Evolutionary conservation across 257 asterid genomes (phyloP), one percentile per base, ranked within the genome.

Genomic region (Solanum tacnaense): DNA sequence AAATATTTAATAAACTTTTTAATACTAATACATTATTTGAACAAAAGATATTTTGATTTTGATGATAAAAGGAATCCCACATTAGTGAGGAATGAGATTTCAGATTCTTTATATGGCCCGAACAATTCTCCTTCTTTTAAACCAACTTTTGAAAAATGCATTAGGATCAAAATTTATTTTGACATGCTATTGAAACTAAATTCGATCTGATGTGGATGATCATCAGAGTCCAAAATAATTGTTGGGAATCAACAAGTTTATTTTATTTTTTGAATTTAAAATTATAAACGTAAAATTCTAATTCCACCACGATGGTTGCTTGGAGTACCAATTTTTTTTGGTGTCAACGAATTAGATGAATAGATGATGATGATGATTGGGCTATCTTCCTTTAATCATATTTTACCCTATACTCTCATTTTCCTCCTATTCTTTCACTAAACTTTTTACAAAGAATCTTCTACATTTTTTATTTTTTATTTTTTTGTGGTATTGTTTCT

Each of bases 331-430:
- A 89, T 56, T 87, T 88, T 87, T 86, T 89, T 89, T 89, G 92
- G 89, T 91, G 90, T 91, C 91, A 91, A 88, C 92, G 89, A 81
- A 67, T 27, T 68, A 68, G 38, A 70, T 13, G 35, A 68, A 68
- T 68, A 85, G 89, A 83, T 67, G 44, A 84, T 87, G 44, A 84
- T 87, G 89, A 90, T 91, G 91, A 90, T 91, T 88, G 88, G 86
- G 32, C 15, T 67, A 34, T 73, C 79, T 85, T 87, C 84, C 35
- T 36, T 76, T 87, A 85, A 91, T 91, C 84, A 89, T 87, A 86
- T 91, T 86, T 88, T 76, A 90, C 88, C 88, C 83, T 35, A 29
- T 27, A n/a, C 44, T 78, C 31, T 52, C 84, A 27, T 84, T 86
- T 86, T 49, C 18, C 29, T 60, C 16, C 65, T 44, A 49, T 82